A percentile compares a stretch with the other conserved stretches of the same genome.
Evolutionary conservation across 257 asterid genomes (phyloP).

Genomic region (Vinca minor): DNA sequence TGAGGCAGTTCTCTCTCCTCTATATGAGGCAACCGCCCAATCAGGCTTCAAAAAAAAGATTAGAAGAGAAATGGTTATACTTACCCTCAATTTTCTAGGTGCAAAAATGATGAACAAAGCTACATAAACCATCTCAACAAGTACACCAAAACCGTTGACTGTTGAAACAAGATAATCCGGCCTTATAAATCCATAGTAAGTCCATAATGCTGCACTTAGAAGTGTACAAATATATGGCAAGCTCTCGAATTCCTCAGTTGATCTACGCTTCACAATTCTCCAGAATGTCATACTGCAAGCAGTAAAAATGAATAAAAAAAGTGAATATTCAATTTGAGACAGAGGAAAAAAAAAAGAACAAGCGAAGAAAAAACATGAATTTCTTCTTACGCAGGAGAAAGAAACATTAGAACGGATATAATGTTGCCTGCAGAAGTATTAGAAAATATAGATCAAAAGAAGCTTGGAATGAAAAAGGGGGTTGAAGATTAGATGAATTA

Average conservation of each 20-base stretch:
- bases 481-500: neutral
- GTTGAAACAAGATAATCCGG: constrained; percentile 70
- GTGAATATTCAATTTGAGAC: neutral
- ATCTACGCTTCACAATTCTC: constrained; percentile 45
- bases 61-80: neutral
- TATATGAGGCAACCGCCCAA: too few species aligned
- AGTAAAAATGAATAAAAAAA: too few species aligned
- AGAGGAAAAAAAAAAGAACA: neutral
- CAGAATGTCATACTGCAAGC: constrained; percentile 49
- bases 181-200: constrained; percentile 52
- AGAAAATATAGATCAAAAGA: neutral
- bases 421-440: constrained; percentile 53
- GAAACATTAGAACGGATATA: constrained; percentile 62
- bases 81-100: constrained; percentile 34
- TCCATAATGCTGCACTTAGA: constrained; percentile 48
- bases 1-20: too few species aligned
- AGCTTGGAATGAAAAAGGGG: neutral
- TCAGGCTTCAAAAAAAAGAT: too few species aligned
- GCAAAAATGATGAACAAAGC: constrained; percentile 46
- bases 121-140: constrained; percentile 34
- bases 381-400: constrained; percentile 65
- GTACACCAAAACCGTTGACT: constrained; percentile 54
- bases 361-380: accelerated
- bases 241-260: constrained; percentile 60
- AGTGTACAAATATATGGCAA: constrained; percentile 60